Evolutionary conservation across 2,329 filamentous ascomycete species (phyloP).

Genomic region (Colletotrichum salicis): DNA sequence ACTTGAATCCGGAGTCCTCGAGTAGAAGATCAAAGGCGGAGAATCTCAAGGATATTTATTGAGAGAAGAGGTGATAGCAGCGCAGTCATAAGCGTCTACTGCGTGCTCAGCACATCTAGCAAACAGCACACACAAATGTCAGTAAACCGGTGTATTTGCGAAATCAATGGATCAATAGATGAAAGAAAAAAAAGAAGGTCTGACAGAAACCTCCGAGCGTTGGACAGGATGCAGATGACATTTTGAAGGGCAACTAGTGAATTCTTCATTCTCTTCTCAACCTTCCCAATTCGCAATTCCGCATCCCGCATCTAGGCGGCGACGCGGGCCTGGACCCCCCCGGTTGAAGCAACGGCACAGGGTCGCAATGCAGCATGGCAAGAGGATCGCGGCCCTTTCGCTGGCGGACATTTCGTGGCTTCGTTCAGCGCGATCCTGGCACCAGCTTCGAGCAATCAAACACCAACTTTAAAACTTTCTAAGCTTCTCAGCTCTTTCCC

Average conservation of each 20-base stretch:
- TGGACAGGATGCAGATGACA: background rate
- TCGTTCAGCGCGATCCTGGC: background rate
- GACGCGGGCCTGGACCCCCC: conserved; percentile 3
- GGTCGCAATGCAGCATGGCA: background rate
- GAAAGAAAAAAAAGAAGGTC: background rate
- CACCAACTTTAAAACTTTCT: background rate
- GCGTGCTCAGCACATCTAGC: background rate
- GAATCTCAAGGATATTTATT: background rate
- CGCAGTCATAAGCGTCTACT: background rate
- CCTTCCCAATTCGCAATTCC: background rate
- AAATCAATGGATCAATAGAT: background rate
- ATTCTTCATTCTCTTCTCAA: background rate
- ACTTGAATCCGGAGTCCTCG: background rate
- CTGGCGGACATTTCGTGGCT: background rate
- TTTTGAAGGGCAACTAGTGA: background rate
- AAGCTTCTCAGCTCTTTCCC: background rate
- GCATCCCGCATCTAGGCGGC: background rate
- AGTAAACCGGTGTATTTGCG: background rate
- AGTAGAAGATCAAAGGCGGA: background rate
- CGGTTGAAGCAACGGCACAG: background rate
- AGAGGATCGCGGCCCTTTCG: background rate
- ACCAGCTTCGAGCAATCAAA: background rate
- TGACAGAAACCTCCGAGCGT: background rate
- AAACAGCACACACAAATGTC: background rate
- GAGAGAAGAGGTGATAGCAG: background rate